Conservation (phyloP, 192 early-diverging fungal species). For the Podila epicladia region DNA sequence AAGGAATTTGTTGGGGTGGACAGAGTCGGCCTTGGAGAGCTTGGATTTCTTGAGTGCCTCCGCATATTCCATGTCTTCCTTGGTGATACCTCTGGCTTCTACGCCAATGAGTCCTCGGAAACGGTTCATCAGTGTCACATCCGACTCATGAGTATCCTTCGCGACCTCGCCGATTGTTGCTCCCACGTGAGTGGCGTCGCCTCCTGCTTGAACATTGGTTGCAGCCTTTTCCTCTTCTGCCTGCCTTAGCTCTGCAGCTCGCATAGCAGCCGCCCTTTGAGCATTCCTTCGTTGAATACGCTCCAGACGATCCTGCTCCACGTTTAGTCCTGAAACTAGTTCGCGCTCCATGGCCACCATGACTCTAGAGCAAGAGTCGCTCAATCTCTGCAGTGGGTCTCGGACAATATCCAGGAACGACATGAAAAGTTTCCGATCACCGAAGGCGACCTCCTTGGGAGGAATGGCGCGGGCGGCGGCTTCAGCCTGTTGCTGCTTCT, state of each 20-base stretch:
- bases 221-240: constrained; percentile 25
- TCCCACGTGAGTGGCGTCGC: not conserved
- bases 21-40: not conserved
- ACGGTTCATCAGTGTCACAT: constrained; percentile 1
- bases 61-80: constrained; percentile 37
- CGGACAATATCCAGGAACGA: constrained; percentile 58
- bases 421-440: constrained; percentile 60
- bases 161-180: not conserved
- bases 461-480: constrained; percentile 20
- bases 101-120: constrained; percentile 13
- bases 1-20: constrained; percentile 22
- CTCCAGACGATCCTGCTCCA: constrained; percentile 44
- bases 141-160: not conserved
- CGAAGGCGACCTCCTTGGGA: constrained; percentile 55
- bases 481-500: constrained; percentile 25
- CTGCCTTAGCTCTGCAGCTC: constrained; percentile 20
- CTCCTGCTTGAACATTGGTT: not conserved
- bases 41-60: constrained; percentile 25
- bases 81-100: constrained; percentile 3
- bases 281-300: constrained; percentile 40
- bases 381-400: constrained; percentile 56
- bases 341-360: constrained; percentile 46
- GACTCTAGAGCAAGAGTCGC: constrained; percentile 45
- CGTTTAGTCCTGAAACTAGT: constrained; percentile 36
- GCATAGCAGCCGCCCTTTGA: constrained; percentile 27